Evolutionary conservation across 495 filamentous ascomycete genomes (phyloP), one percentile per base, ranked within the genome.

Genomic region (Aspergillus affinis): DNA sequence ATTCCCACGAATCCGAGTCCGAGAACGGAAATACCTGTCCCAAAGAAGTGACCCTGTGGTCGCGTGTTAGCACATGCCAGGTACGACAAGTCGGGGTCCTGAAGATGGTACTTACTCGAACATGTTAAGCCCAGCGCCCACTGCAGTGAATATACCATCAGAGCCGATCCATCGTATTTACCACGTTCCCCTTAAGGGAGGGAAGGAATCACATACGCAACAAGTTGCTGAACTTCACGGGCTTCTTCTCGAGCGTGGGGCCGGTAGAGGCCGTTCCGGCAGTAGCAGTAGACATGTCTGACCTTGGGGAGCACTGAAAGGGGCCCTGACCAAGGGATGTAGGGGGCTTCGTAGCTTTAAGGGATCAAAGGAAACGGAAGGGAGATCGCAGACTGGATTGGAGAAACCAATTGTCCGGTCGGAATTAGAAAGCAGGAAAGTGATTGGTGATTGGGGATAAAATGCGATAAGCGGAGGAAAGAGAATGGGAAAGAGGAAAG

Each of bases 221-320:
- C 83, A 98, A 78, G 79, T 98, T 98, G 81, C 92, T 96, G 85
- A 98, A 98, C 86, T 96, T 98, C 83, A 98, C 87, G 62, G 95
- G 95, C 86, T 98, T 98, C 89, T 97, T 98, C 88, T 97, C 92
- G 67, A 93, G 80, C 79, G 74, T 81, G 52, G 62, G 70, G 61
- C 47, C 63, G 19, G 68, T 60, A 53, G 70, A 63, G 69, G 82
- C 79, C 70, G 84, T 80, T 60, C 81, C 72, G 61, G 79, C 70
- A 65, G 81, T 72, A 75, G 79, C 76, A 69, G 81, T 72, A 72
- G 75, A 76, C 72, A 85, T 79, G 62, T 74, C 68, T 67, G 57
- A 64, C 66, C 66, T 70, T 70, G 72, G 80, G 76, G 72, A 75
- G 73, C 73, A 71, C 72, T 78, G 71, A 81, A 82, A 78, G 78